Base-by-base conservation (phyloP, 1,139 yeast genomes). In the Fermentozyma sake region DNA sequence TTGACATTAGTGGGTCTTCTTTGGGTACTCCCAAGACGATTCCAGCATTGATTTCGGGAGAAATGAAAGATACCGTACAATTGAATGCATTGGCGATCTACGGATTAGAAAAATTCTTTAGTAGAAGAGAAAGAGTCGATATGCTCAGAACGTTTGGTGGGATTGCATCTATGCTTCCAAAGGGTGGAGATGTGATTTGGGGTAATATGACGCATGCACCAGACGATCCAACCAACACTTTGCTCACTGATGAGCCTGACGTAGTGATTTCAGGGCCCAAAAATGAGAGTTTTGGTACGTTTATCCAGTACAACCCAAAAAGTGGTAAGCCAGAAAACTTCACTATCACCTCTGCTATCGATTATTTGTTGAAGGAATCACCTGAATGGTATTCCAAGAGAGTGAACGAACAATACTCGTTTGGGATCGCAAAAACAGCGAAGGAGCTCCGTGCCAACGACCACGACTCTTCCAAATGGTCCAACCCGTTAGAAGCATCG, bases 31-130 rank as follows among this genome's bases (percentile, higher is more conserved):
- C 98, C 2, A 91, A 91, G 53, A 82, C 95, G 0, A 74, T 87
- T 17, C 87, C 95, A 0, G 96, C 96, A 0, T 62, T 91, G 35
- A 58, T 93, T 12, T 85, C 96, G 12, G 98, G 98, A 14, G 98
- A 91, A 58, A 91, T 93, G 98, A 85, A 80, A 53, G 98, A 91
- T 51, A 91, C 98, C 0, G 94, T 93, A 15, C 96, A 91, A 47
- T 66, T 91, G 50, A 91, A 91, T 52, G 81, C 94, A 2, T 61
- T 91, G 39, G 98, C 98, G 0, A 87, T 89, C 37, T 86, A 86
- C 46, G 98, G 97, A 2, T 68, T 91, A 33, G 98, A 91, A 48
- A 86, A 84, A 57, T 93, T 89, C 58, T 87, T 91, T 54, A 82
- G 94, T 28, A 72, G 95, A 50, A 72, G 76, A 35, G 98, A 91